Evolutionary conservation across 768 basidiomycete genomes (phyloP).

Genomic region (Hortiboletus campestris): DNA sequence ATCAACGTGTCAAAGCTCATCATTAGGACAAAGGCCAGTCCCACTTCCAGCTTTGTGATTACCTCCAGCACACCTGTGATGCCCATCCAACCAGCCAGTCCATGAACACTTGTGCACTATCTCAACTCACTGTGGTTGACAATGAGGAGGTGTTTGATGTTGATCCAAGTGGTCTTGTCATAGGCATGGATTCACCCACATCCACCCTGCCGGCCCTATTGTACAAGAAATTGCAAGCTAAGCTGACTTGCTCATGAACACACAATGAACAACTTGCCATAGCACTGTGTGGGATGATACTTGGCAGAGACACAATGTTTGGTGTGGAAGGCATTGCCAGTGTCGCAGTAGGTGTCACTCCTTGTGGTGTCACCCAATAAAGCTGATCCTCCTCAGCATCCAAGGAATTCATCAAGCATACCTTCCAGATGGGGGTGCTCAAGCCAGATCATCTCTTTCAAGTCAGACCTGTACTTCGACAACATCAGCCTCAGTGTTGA

Average conservation of each 20-base stretch:
- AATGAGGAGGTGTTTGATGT: background rate
- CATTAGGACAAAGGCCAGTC: constrained; percentile 3
- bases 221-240: background rate
- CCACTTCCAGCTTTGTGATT: background rate
- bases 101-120: background rate
- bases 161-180: background rate
- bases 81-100: background rate
- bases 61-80: background rate
- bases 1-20: background rate
- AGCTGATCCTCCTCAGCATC: background rate
- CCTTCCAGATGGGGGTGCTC: background rate
- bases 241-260: background rate
- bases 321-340: constrained; percentile 3
- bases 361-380: rapidly evolving
- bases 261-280: constrained; percentile 7
- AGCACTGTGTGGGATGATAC: background rate
- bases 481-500: constrained; percentile 32
- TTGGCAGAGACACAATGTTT: background rate
- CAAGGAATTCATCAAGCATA: constrained; percentile 8
- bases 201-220: background rate
- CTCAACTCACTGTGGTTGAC: background rate
- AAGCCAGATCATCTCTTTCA: constrained; percentile 4
- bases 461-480: constrained; percentile 4
- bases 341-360: background rate
- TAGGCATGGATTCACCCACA: too few species aligned